Conservation (phyloP, 176 grass and related monocot genomes). For the Echinochloa phyllopogon region DNA sequence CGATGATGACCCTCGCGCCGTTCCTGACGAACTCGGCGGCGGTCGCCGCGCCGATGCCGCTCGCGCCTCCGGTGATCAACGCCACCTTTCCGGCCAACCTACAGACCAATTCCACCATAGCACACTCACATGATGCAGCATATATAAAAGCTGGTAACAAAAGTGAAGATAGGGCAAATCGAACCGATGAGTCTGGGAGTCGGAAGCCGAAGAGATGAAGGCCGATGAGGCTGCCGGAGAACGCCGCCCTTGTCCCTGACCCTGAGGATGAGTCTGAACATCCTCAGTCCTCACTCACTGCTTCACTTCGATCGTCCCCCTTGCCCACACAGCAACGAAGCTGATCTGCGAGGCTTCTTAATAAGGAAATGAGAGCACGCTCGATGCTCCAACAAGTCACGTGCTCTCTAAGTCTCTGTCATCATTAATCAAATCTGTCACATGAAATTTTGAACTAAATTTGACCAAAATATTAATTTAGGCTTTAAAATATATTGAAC, state of each 20-base stretch:
- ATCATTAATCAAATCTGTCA: no score
- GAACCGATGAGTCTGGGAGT: neutral
- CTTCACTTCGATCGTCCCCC: no score
- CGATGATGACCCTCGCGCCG: constrained; percentile 61
- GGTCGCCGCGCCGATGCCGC: constrained; percentile 59
- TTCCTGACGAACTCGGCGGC: constrained; percentile 58
- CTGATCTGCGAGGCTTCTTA: no score
- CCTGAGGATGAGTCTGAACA: neutral
- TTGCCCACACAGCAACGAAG: no score
- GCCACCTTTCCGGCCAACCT: constrained; percentile 61
- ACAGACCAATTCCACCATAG: neutral
- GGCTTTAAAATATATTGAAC: no score
- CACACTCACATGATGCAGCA: no score
- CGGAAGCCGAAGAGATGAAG: neutral
- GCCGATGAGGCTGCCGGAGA: neutral
- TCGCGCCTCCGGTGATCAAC: constrained; percentile 66
- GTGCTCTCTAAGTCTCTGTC: no score
- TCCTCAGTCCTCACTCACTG: no score
- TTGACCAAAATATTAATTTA: no score
- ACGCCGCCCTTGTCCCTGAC: neutral
- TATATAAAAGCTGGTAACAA: neutral
- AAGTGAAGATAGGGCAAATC: neutral
- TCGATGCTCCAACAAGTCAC: no score
- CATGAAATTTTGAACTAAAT: no score
- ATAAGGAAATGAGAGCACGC: no score